Evolutionary conservation across 116 monocot species (phyloP).

Genomic region (Dioscorea cayenensis): DNA sequence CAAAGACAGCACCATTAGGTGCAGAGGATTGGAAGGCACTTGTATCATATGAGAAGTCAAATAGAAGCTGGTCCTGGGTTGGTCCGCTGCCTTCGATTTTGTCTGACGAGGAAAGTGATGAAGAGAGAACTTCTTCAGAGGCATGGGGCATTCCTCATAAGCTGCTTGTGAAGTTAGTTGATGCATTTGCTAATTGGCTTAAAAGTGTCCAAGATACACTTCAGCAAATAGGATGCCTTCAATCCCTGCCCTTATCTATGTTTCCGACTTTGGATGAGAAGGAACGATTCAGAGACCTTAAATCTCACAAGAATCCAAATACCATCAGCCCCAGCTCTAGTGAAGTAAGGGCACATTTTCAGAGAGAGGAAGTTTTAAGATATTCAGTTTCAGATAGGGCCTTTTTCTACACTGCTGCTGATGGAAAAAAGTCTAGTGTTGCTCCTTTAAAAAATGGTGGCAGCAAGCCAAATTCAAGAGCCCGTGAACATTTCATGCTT

Average conservation of each 20-base stretch:
- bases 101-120: slow-evolving; percentile 38
- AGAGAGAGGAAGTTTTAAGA: slow-evolving; percentile 62
- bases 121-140: slow-evolving; percentile 87
- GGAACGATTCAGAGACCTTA: slow-evolving; percentile 85
- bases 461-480: slow-evolving; percentile 94
- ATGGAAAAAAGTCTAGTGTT: slow-evolving; percentile 90
- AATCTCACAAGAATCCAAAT: slow-evolving; percentile 81
- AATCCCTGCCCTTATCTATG: slow-evolving; percentile 44
- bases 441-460: slow-evolving; percentile 88
- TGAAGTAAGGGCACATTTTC: slow-evolving; percentile 75
- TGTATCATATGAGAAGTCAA: slow-evolving; percentile 60
- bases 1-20: slow-evolving; percentile 88
- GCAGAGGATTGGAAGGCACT: slow-evolving; percentile 84
- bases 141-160: slow-evolving; percentile 92
- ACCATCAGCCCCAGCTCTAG: slow-evolving; percentile 81
- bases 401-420: slow-evolving; percentile 79
- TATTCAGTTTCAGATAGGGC: slow-evolving; percentile 91
- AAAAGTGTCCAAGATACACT: slow-evolving; percentile 87
- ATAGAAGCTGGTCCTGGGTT: slow-evolving; percentile 76
- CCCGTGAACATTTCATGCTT: slow-evolving; percentile 95
- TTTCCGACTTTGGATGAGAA: slow-evolving; percentile 55
- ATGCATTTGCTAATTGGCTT: slow-evolving; percentile 94
- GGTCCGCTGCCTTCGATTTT: slow-evolving; percentile 49
- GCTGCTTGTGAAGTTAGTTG: slow-evolving; percentile 88
- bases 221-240: slow-evolving; percentile 83